Evolutionary conservation across 2,329 filamentous ascomycete genomes (phyloP).

Genomic region (Fusarium beomiforme): DNA sequence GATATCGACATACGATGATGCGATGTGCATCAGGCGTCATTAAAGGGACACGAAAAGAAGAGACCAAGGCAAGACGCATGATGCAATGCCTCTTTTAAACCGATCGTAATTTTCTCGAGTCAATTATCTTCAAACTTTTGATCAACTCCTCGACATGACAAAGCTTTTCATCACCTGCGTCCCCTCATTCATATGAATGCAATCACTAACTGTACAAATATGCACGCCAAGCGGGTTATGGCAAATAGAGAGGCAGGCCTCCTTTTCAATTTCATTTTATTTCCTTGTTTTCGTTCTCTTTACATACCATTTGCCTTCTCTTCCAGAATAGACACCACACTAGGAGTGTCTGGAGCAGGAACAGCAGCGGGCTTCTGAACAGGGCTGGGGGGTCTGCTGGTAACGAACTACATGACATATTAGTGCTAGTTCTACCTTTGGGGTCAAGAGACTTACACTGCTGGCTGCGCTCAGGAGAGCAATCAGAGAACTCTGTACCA

Average conservation of each 20-base stretch:
- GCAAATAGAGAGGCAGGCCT: not conserved
- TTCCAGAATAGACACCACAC: slow-evolving; percentile 21
- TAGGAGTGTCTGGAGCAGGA: slow-evolving; percentile 7
- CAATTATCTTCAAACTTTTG: slow-evolving; percentile 1
- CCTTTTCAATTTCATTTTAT: not conserved
- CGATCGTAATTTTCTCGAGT: not conserved
- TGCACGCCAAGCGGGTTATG: not conserved
- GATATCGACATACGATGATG: not conserved
- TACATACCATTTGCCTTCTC: slow-evolving; percentile 30
- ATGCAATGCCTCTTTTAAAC: not conserved
- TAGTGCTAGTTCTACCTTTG: not conserved
- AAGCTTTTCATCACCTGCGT: not conserved
- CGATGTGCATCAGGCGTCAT: not conserved
- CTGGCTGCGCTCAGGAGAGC: slow-evolving; percentile 86
- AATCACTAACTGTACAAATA: slow-evolving; percentile 8
- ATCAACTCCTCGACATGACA: not conserved
- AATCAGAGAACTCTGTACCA: slow-evolving; percentile 84
- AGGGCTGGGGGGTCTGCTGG: slow-evolving; percentile 22
- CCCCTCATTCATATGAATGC: not conserved
- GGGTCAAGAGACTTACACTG: slow-evolving; percentile 69
- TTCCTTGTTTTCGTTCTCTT: not conserved
- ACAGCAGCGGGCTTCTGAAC: slow-evolving; percentile 1
- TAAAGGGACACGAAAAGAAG: not conserved
- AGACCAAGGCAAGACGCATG: not conserved
- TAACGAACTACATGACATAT: slow-evolving; percentile 6